Evolutionary conservation across 1,284 basidiomycete species (phyloP).

Genomic region (Cerrena zonata): DNA sequence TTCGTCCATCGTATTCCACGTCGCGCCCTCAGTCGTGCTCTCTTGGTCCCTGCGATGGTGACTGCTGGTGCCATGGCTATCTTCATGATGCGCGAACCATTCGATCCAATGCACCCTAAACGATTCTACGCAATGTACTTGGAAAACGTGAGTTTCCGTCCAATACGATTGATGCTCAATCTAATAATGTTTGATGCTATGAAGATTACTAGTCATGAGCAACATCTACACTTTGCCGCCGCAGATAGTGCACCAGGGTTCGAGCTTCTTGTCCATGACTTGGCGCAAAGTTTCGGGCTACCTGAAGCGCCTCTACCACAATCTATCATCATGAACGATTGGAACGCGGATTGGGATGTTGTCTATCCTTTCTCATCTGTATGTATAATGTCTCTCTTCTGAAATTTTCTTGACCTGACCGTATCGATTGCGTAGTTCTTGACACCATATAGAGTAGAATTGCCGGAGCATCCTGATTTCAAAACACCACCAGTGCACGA

Average conservation of each 20-base stretch:
- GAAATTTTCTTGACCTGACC: no score
- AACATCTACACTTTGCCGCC: conserved; percentile 76
- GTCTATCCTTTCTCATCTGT: conserved; percentile 83
- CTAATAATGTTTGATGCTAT: no score
- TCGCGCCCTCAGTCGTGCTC: conserved; percentile 39
- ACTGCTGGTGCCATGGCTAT: conserved; percentile 54
- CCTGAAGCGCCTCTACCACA: conserved; percentile 34
- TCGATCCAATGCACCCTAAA: conserved; percentile 85
- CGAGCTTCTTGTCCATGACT: conserved; percentile 51
- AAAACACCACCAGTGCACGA: conserved; percentile 44
- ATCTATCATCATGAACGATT: conserved; percentile 56
- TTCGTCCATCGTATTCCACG: conserved; percentile 73
- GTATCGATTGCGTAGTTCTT: no score
- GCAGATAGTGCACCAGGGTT: conserved; percentile 83
- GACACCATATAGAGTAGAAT: conserved; percentile 68
- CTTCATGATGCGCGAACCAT: conserved; percentile 61
- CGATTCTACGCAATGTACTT: conserved; percentile 80
- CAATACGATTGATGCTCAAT: background rate
- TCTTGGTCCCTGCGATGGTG: conserved; percentile 43
- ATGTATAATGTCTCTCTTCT: no score
- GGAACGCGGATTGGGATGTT: conserved; percentile 79
- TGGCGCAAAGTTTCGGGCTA: conserved; percentile 57
- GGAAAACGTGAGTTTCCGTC: conserved; percentile 66
- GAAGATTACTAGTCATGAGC: conserved; percentile 68
- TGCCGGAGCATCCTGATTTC: conserved; percentile 49